These are phyloP conservation scores for Apiospora arundinis DNA, from an alignment of 2,329 filamentous ascomycete genomes.

Conservation along the genomic window DNA sequence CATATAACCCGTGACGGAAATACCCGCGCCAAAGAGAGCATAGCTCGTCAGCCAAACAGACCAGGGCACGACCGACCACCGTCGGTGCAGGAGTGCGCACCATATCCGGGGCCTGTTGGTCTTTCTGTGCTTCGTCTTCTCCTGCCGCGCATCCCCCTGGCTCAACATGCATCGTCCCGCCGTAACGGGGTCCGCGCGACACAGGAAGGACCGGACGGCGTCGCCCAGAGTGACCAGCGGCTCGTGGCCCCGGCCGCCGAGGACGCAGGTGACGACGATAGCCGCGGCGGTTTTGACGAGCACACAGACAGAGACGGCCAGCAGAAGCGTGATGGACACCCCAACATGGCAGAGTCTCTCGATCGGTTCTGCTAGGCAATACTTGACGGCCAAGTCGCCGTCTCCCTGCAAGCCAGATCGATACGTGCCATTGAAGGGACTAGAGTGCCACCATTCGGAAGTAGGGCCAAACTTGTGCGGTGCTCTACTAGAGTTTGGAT, in stretches of 20 bases:
- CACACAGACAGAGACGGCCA: slow-evolving; percentile 39
- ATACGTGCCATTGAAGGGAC: background rate
- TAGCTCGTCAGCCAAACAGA: slow-evolving; percentile 31
- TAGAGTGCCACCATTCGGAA: background rate
- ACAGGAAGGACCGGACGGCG: slow-evolving; percentile 56
- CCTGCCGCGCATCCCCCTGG: slow-evolving; percentile 26
- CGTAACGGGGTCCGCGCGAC: slow-evolving; percentile 51
- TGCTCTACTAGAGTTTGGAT: background rate
- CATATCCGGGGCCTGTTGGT: slow-evolving; percentile 27
- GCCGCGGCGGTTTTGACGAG: slow-evolving; percentile 47
- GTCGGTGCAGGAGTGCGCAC: slow-evolving; percentile 20
- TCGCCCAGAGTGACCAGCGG: slow-evolving; percentile 60
- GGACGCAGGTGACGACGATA: slow-evolving; percentile 25
- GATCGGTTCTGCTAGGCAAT: slow-evolving; percentile 31
- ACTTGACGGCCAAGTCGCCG: slow-evolving; percentile 26
- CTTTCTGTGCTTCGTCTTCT: slow-evolving; percentile 6
- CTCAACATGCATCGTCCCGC: slow-evolving; percentile 29
- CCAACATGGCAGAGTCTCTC: slow-evolving; percentile 30
- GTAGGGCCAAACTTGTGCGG: background rate
- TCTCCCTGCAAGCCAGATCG: background rate
- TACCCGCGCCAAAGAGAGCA: slow-evolving; percentile 27
- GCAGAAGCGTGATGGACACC: slow-evolving; percentile 30
- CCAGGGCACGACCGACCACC: slow-evolving; percentile 25
- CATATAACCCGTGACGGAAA: slow-evolving; percentile 23
- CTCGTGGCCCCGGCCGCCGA: slow-evolving; percentile 40